Evolutionary conservation across 1,139 yeast genomes (phyloP), one percentile per base, ranked within the genome.

Genomic region (Tardiomyces blankii): DNA sequence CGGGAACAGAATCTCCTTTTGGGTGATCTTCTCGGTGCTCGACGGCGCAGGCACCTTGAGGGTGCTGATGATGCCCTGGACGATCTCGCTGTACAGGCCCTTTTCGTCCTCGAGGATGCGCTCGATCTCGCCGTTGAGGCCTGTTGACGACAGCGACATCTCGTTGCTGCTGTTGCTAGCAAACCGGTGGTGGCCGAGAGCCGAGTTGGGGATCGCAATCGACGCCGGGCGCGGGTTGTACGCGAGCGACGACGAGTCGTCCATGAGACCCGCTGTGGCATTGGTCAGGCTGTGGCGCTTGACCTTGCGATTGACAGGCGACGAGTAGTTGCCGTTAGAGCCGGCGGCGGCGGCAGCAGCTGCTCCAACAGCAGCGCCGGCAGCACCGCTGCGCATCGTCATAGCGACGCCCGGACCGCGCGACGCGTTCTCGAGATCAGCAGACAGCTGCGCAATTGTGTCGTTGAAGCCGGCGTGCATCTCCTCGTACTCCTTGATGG

Each of bases 1-100:
- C 40, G 98, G 99, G 80, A 88, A 91, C 46, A 91, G 73, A 35
- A 91, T 95, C 64, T 93, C 98, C 63, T 89, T 87, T 59, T 88
- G 76, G 14, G 93, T 80, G 54, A 87, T 73, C 60, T 83, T 88
- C 41, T 86, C 81, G 44, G 88, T 86, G 18, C 78, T 78, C 48
- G 89, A 81, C 25, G 94, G 86, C 18, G 78, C 76, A 40, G 98
- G 97, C 46, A 89, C 79, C 67, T 81, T 85, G 64, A 91, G 74
- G n/a, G 88, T 89, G 70, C 81, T 84, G 60, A 91, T 74, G 54
- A 93, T 71, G 8, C 96, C 96, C 54, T 82, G 88, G 35, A 87
- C 85, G 46, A 88, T 86, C 65, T 89, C 97, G 52, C 80, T 75
- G 60, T 86, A 91, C 56, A 89, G 70, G 32, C 78, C 74, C 55